phyloP scores from a whole-genome alignment of 805 yeast species.

The Spencermartinsiella europaea region DNA sequence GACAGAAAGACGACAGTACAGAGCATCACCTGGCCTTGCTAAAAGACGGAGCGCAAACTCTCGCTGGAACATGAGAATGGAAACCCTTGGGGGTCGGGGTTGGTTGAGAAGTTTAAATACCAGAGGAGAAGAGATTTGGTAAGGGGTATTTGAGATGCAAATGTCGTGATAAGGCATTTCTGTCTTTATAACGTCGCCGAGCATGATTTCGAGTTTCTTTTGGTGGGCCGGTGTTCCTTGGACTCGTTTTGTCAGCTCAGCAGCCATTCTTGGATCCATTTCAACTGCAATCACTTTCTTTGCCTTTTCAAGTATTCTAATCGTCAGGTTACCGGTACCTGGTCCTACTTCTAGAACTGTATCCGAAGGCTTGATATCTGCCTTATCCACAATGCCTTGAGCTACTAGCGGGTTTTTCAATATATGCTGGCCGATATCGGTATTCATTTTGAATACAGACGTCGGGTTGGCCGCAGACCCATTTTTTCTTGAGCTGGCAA shows the following conservation, averaged over 20 bases:
- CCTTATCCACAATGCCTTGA: constrained; percentile 97
- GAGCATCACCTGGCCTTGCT: constrained; percentile 94
- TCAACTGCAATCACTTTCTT: constrained; percentile 93
- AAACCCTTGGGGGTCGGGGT: constrained; percentile 91
- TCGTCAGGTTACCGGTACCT: constrained; percentile 97
- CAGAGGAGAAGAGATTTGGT: constrained; percentile 94
- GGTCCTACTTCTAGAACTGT: constrained; percentile 96
- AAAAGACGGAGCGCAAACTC: constrained; percentile 91
- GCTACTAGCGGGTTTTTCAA: constrained; percentile 94
- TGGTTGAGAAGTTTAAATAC: constrained; percentile 87
- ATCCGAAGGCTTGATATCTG: constrained; percentile 87
- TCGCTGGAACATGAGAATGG: constrained; percentile 95
- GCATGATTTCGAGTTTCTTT: constrained; percentile 81
- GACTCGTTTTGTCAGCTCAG: constrained; percentile 94
- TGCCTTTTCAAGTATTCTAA: constrained; percentile 86
- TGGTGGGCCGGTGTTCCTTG: constrained; percentile 87
- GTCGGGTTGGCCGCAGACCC: constrained; percentile 21
- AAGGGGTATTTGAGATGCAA: constrained; percentile 95
- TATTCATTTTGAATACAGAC: constrained; percentile 88
- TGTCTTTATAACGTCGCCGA: constrained; percentile 95
- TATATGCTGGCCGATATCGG: constrained; percentile 95
- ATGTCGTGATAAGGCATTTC: constrained; percentile 93
- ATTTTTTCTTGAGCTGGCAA: constrained; percentile 23
- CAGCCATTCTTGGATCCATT: constrained; percentile 99
- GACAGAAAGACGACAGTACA: constrained; percentile 90